phyloP scores from a whole-genome alignment of 495 filamentous ascomycete species.

The Aspergillus nanangensis region DNA sequence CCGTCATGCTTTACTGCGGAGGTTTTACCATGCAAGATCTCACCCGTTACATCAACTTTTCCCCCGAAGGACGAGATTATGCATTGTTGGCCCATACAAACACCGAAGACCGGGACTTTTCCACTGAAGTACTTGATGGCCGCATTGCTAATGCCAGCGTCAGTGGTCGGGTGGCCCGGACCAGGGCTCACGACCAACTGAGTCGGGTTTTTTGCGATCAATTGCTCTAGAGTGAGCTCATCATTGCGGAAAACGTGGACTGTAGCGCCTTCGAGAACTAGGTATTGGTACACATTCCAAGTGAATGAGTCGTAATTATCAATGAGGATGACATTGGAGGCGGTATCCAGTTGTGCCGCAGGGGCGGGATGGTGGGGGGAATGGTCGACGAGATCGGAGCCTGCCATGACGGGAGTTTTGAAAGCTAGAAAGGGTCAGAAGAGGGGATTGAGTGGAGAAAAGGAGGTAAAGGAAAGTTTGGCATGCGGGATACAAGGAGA shows the following conservation, averaged over 20 bases:
- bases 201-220: slow-evolving; percentile 78
- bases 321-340: slow-evolving; percentile 89
- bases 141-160: slow-evolving; percentile 88
- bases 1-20: slow-evolving; percentile 82
- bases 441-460: background rate
- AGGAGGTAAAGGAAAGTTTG: background rate
- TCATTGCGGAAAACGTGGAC: slow-evolving; percentile 92
- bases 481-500: background rate
- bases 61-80: slow-evolving; percentile 91
- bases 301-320: slow-evolving; percentile 99
- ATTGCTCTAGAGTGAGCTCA: slow-evolving; percentile 76
- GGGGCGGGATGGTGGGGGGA: slow-evolving; percentile 77
- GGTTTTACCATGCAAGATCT: slow-evolving; percentile 97
- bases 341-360: slow-evolving; percentile 61
- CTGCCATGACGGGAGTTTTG: slow-evolving; percentile 29
- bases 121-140: slow-evolving; percentile 91
- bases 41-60: slow-evolving; percentile 85
- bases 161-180: slow-evolving; percentile 83
- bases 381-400: slow-evolving; percentile 67
- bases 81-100: slow-evolving; percentile 99
- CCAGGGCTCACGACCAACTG: slow-evolving; percentile 94
- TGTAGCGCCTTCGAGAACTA: slow-evolving; percentile 86
- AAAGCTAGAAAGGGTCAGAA: background rate
- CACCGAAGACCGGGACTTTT: slow-evolving; percentile 93
- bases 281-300: slow-evolving; percentile 98